Base-by-base conservation (phyloP, 768 basidiomycete genomes). In the Boletus rubropictus region DNA sequence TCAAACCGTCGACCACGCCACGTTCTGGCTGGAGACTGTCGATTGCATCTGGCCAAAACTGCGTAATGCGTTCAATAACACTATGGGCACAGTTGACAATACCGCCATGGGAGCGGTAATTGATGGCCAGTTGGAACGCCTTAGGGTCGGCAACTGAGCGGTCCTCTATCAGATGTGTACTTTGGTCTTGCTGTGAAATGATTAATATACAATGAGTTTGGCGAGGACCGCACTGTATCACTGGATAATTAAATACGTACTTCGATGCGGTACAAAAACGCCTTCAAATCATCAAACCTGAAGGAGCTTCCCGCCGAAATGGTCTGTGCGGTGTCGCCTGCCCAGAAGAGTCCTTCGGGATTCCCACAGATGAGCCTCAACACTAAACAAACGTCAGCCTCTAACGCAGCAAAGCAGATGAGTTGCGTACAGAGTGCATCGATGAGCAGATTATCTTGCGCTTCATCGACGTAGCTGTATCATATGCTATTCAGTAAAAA, bases 291-390 rank as follows among this genome's bases (percentile, higher is more conserved):
- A 44, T 82, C 69, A 58, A 89, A 89, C 9, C 80, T 68, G 54
- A 89, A 89, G 0, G 82, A 75, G 51, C 82, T 84, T 3, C 86
- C 86, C 1, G 77, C 74, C 0, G 83, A 80, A 32, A 89, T 88
- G 0, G 86, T 84, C 52, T 89, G 86, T 0, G 86, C 84, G 0
- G 86, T 87, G 57, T 89, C 86, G 0, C 87, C 86, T 2, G 84
- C 86, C 82, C 84, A 87, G 51, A 88, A 83, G 17, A 86, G 63
- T 0, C 86, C 85, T 42, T 84, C 68, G 0, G 77, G 73, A 55
- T 86, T 86, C 10, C 63, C 62, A 50, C 82, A 86, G n/a, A 88
- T 58, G 0, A 69, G 68, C 25, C 84, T 68, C 33, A 88, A 61
- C 4, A 88, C 86, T 87, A 46, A 25, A 7, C 1, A 22, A 7